Conservation (phyloP, 495 filamentous ascomycete genomes). For the Talaromyces nanjingensis region DNA sequence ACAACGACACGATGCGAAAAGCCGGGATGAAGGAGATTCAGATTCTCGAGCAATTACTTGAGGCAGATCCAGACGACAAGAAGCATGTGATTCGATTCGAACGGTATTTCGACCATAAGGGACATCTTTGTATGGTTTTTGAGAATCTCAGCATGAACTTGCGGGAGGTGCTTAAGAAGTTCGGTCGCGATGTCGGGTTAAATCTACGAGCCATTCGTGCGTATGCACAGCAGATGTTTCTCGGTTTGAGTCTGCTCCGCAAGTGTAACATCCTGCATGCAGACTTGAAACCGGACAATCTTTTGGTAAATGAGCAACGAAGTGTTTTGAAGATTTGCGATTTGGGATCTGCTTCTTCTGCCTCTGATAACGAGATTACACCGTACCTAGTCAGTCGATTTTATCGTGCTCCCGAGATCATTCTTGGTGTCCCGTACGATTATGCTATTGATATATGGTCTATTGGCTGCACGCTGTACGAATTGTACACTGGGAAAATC, state of each 20-base stretch:
- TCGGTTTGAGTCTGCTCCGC: slow-evolving; percentile 74
- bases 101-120: slow-evolving; percentile 86
- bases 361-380: slow-evolving; percentile 82
- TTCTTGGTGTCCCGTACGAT: slow-evolving; percentile 90
- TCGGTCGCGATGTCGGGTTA: slow-evolving; percentile 87
- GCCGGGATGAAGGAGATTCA: slow-evolving; percentile 92
- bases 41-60: slow-evolving; percentile 76
- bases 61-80: slow-evolving; percentile 81
- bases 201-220: slow-evolving; percentile 77
- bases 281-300: slow-evolving; percentile 95
- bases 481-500: slow-evolving; percentile 95
- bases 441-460: slow-evolving; percentile 97
- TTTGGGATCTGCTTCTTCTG: slow-evolving; percentile 86
- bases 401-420: slow-evolving; percentile 95
- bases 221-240: slow-evolving; percentile 92
- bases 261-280: slow-evolving; percentile 92
- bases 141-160: slow-evolving; percentile 91
- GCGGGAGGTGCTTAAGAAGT: slow-evolving; percentile 92
- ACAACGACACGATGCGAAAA: slow-evolving; percentile 89
- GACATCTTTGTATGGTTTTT: slow-evolving; percentile 92
- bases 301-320: slow-evolving; percentile 79
- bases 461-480: slow-evolving; percentile 92
- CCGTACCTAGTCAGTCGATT: slow-evolving; percentile 94
- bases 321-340: slow-evolving; percentile 92
- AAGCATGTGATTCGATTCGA: slow-evolving; percentile 87